A percentile compares a stretch with the other conserved stretches of the same genome.
Conservation (phyloP, 345 rosid genomes). For the Murraya paniculata region DNA sequence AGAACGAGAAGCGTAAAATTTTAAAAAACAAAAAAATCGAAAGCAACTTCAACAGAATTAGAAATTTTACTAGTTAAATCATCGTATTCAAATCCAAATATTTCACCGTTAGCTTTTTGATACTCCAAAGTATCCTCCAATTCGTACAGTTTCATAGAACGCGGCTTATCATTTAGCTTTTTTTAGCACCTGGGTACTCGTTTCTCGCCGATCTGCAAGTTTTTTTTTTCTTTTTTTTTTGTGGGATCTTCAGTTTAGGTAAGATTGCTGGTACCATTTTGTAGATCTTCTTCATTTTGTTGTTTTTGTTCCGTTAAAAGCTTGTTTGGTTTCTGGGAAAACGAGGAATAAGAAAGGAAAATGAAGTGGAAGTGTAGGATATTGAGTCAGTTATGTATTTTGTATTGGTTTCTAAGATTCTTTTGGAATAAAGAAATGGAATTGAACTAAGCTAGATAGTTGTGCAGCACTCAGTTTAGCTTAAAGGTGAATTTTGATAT, state of each 20-base stretch:
- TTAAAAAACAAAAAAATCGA: background rate
- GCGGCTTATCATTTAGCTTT: background rate
- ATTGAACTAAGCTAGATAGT: background rate
- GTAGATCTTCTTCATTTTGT: conserved; percentile 21
- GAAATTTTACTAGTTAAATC: background rate
- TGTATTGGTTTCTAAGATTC: background rate
- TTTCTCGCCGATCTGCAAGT: conserved; percentile 17
- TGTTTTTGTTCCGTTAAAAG: background rate
- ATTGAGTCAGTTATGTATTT: background rate
- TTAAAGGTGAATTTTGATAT: background rate
- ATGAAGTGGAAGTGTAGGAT: background rate
- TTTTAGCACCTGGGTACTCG: conserved; percentile 19
- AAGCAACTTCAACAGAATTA: background rate
- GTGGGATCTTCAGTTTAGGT: conserved; percentile 30
- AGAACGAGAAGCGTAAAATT: background rate
- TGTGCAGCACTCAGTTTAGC: background rate
- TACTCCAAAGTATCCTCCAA: background rate
- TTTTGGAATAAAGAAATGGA: background rate
- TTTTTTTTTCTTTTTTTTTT: conserved; percentile 15
- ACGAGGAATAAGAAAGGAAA: background rate
- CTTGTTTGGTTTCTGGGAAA: conserved; percentile 12
- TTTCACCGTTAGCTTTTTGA: background rate
- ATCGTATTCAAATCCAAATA: background rate
- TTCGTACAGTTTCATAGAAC: background rate
- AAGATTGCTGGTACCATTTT: conserved; percentile 17